Conservation (phyloP, 2,329 filamentous ascomycete genomes). For the Ophiostoma tasmaniense region DNA sequence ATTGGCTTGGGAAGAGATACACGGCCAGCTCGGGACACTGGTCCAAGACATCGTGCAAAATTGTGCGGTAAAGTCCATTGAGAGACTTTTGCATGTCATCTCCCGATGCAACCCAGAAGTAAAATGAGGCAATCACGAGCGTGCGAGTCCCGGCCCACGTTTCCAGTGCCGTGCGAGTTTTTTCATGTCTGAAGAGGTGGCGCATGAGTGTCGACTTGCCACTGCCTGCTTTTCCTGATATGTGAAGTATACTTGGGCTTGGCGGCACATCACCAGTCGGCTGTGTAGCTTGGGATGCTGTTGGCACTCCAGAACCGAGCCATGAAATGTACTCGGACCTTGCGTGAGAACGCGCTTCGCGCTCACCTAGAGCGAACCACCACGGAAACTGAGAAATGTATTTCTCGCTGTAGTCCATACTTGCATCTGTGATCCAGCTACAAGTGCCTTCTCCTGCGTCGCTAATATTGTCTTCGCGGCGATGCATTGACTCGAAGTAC, state of each 20-base stretch:
- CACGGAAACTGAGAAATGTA: background rate
- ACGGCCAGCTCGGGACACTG: background rate
- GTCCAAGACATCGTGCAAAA: background rate
- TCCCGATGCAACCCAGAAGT: background rate
- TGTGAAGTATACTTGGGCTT: background rate
- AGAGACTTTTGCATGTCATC: slow-evolving; percentile 4
- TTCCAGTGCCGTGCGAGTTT: background rate
- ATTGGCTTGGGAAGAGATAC: background rate
- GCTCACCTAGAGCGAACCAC: background rate
- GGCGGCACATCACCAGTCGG: background rate
- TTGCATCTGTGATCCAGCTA: background rate
- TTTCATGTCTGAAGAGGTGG: background rate
- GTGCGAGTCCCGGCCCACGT: background rate
- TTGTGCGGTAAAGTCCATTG: background rate
- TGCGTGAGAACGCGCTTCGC: background rate
- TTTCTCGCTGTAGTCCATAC: background rate
- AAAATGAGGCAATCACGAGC: background rate
- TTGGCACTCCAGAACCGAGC: background rate
- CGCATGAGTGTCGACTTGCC: slow-evolving; percentile 1
- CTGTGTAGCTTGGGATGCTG: background rate
- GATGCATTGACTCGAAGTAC: background rate
- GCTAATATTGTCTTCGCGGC: background rate
- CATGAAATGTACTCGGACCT: background rate
- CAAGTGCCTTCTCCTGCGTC: background rate
- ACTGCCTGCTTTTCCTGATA: background rate